phyloP scores from a whole-genome alignment of 495 filamentous ascomycete species.

The Penicillium ochrochloron region DNA sequence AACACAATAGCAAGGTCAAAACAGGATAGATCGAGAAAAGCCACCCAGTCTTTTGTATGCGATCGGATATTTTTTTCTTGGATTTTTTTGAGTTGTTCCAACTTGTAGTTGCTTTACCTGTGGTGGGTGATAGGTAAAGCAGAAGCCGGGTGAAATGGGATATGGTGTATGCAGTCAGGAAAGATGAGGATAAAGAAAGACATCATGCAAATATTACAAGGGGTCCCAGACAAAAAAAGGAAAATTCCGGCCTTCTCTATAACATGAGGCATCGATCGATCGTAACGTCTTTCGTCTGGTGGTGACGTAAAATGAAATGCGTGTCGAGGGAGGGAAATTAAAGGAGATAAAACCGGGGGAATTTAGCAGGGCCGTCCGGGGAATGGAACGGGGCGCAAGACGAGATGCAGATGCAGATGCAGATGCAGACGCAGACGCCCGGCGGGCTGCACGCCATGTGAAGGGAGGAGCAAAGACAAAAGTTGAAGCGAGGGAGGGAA shows the following conservation, averaged over 20 bases:
- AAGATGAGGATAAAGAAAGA: constrained; percentile 18
- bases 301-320: constrained; percentile 23
- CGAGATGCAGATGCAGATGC: constrained; percentile 10
- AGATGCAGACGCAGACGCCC: constrained; percentile 9
- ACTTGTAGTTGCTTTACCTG: constrained; percentile 7
- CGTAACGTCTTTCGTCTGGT: constrained; percentile 50
- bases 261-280: constrained; percentile 54
- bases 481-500: constrained; percentile 11
- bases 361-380: not conserved
- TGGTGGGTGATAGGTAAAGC: constrained; percentile 6
- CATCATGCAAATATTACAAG: constrained; percentile 39
- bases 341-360: constrained; percentile 16
- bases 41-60: constrained; percentile 25
- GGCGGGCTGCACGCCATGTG: constrained; percentile 31
- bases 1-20: constrained; percentile 20
- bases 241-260: constrained; percentile 48
- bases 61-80: constrained; percentile 18
- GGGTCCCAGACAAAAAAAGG: constrained; percentile 27
- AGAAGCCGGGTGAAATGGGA: constrained; percentile 7
- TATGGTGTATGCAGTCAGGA: constrained; percentile 15
- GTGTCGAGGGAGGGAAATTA: constrained; percentile 40
- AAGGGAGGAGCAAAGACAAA: constrained; percentile 8
- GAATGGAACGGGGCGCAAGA: constrained; percentile 5
- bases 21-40: constrained; percentile 13
- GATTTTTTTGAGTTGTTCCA: constrained; percentile 13